Conservation (phyloP, 148 eudicot species). For the Hydrangea macrophylla region DNA sequence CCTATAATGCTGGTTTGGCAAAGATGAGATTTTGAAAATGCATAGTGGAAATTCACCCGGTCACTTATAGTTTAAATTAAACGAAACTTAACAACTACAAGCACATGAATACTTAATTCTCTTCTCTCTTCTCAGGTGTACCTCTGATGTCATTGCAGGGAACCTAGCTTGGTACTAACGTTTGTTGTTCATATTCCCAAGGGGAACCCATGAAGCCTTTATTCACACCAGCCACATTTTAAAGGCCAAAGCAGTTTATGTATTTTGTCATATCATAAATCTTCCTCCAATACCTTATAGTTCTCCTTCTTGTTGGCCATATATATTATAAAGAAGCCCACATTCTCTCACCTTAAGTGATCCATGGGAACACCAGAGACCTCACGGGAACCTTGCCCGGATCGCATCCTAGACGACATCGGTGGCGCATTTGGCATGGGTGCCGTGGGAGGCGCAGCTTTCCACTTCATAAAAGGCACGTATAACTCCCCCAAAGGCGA, state of each 20-base stretch:
- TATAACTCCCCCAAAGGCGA: slow-evolving; percentile 59
- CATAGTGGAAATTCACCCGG: neutral
- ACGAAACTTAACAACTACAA: neutral
- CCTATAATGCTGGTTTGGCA: neutral
- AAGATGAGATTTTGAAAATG: neutral
- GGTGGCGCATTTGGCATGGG: slow-evolving; percentile 73
- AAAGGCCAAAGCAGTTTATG: neutral
- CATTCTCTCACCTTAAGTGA: neutral
- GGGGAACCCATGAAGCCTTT: neutral
- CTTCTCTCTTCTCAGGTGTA: neutral
- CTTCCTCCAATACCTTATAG: neutral
- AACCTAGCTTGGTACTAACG: neutral
- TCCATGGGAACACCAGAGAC: slow-evolving; percentile 61
- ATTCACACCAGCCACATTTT: neutral
- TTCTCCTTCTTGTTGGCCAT: neutral
- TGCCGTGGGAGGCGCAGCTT: slow-evolving; percentile 64
- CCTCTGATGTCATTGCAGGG: slow-evolving; percentile 3
- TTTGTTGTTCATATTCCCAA: neutral
- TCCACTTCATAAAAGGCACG: slow-evolving; percentile 54
- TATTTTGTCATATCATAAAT: neutral
- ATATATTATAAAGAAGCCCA: neutral
- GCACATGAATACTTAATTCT: neutral
- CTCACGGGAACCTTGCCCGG: slow-evolving; percentile 62
- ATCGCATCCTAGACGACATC: slow-evolving; percentile 53
- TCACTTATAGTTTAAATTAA: neutral